Base-by-base conservation (phyloP, 257 asterid genomes). In the Nicotiana noctiflora region DNA sequence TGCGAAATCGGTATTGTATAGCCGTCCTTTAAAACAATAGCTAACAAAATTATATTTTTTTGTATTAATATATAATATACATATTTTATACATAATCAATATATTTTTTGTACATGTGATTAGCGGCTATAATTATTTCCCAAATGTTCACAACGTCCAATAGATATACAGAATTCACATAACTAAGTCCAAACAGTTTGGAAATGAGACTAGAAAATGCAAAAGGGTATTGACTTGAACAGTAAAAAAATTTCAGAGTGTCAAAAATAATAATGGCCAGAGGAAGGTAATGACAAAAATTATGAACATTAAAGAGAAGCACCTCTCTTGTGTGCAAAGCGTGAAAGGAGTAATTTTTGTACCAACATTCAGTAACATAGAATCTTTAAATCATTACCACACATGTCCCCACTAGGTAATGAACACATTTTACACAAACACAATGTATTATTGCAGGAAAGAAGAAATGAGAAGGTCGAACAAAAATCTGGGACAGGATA, bases 291-390 rank as follows among this genome's bases (percentile, higher is more conserved):
- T 82, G 83, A 72, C 80, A 66, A 63, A 61, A 70, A 49, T 59
- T 19, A 74, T 74, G 44, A 49, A 23, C 79, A 74, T 74, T 49
- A 74, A 74, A 74, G 79, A 23, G 40, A 72, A 49, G 29, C 14
- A 74, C 15, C 40, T 49, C 61, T 49, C 10, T 13, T 11, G 10
- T 32, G 65, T 31, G 34, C 34, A 31, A 4, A 31, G 34, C 34
- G 34, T 63, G 77, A 76, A 81, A 63, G 21, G 59, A 67, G 75
- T 61, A 46, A 74, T 23, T 74, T 74, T 74, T 74, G 79, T 74
- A 49, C 79, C 79, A 74, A 49, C 13, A 59, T 49, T 49, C 44
- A 23, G 60, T 14, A 74, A 23, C 9, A 46, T 74, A 25, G 25
- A 72, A 46, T 46, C 44, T 49, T 74, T 49, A 49, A 49, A 46